Evolutionary conservation across 73 alveolate genomes (phyloP).

Genomic region (Symbiodinium natans): DNA sequence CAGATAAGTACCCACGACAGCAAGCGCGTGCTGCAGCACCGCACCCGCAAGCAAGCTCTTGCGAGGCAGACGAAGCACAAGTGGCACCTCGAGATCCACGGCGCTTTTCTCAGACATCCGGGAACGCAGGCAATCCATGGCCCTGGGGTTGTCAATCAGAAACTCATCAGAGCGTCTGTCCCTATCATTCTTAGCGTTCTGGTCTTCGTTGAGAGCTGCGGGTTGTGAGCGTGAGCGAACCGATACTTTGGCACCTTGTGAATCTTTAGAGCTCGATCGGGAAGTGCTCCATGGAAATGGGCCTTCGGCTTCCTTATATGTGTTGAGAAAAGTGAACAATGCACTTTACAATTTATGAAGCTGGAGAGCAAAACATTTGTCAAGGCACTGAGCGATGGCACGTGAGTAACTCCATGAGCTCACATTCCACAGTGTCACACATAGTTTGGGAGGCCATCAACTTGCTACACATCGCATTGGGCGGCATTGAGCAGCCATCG

Average conservation of each 20-base stretch:
- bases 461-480: not conserved
- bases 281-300: conserved; percentile 37
- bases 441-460: not conserved
- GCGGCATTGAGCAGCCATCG: not conserved
- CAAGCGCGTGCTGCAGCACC: conserved; percentile 9
- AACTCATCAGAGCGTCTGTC: not conserved
- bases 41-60: not conserved
- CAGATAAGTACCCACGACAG: not conserved
- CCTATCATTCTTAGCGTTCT: not conserved
- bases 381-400: conserved; percentile 62
- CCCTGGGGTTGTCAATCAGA: not conserved
- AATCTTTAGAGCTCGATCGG: not conserved
- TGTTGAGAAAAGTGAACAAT: not conserved
- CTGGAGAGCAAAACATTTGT: not conserved
- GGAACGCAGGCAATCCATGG: no score
- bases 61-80: conserved; percentile 1
- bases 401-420: conserved; percentile 43
- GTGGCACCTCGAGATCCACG: not conserved
- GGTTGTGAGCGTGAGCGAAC: not conserved
- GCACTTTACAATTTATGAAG: not conserved
- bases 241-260: not conserved
- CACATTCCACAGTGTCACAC: conserved; percentile 30
- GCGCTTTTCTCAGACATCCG: not conserved
- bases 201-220: not conserved
- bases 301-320: not conserved